Base-by-base conservation (phyloP, 1,284 basidiomycete genomes). In the Rhodotorula sp. region DNA sequence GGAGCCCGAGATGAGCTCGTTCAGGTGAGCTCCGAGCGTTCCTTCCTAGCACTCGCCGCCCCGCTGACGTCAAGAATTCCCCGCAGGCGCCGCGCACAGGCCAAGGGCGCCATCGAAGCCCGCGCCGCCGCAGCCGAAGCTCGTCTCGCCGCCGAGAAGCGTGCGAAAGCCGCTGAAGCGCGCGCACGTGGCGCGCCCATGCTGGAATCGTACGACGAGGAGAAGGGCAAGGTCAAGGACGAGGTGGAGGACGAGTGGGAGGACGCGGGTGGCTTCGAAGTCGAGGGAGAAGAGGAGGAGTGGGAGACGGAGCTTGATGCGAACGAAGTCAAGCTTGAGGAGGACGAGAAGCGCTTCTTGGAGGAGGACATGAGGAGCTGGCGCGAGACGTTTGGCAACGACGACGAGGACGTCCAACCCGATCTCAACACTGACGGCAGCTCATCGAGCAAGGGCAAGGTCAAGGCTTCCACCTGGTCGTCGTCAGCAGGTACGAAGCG, bases 231-330 rank as follows among this genome's bases (percentile, higher is more conserved):
- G 32, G 22, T 47, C 53, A 64, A 59, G 19, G 17, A 17, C n/a
- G 63, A 68, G 56, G 34, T 36, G 30, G 60, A 62, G 17, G 54
- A 61, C 48, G 51, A 58, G 13, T 34, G 27, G 7, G 67, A 65
- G 17, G 71, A 55, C 1, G 56, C 46, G 20, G 60, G 19, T 2
- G 39, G 39, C 13, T 10, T 44, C 8, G 58, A 62, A 2, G 54
- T 17, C 1, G 60, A n/a, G 4, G 55, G 60, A 15, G 53, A 15
- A 39, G 22, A 4, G 24, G 39, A 48, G 39, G 59, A 47, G 27
- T 58, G 61, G 60, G 56, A 63, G 34, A 63, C 60, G 59, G 64
- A 66, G 27, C 64, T 66, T 9, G 67, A 67, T 64, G 64, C 64
- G 49, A 66, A 66, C 6, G 57, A 68, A 20, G 54, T 62, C 32